Base-by-base conservation (phyloP, 768 basidiomycete genomes). In the Kwoniella dendrophila region DNA sequence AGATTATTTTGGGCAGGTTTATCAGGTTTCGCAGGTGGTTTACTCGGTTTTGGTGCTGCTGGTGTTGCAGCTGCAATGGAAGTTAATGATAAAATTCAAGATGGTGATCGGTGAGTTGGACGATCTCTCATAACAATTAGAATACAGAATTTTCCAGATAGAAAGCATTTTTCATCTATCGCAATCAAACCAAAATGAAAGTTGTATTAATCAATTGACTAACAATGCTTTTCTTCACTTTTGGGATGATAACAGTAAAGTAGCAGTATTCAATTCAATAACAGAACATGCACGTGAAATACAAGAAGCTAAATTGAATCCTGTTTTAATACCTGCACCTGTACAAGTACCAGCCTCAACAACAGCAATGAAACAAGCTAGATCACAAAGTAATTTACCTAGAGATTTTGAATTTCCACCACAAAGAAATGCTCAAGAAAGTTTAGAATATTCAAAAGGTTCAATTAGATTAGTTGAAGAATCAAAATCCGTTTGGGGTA, bases 381-480 rank as follows among this genome's bases (percentile, higher is more conserved):
- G 56, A 40, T n/a, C 56, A 5, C 47, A 48, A 7, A 54, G 53
- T 18, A 62, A 54, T 32, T 27, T 62, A 47, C 60, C 60, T 29
- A 43, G 60, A 38, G 60, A 62, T 50, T 62, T 62, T 30, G 60
- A 62, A 36, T 62, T 62, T 52, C 60, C 60, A 8, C 44, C 60
- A n/a, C 49, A 56, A 29, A 29, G 45, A 50, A 27, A 62, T 12
- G 60, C 49, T 24, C 53, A 36, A 18, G 50, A 62, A 36, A 27
- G 20, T 8, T 38, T 62, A 5, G 50, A 53, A 44, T 18, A 7
- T 20, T 29, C 50, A 1, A 50, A 30, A 14, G 47, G 47, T 5
- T 27, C 33, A 11, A 51, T 53, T 22, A 54, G 52, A 26, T 26
- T 62, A 43, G 50, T 40, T 3, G 22, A 55, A 47, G 60, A 62